phyloP scores from a whole-genome alignment of 2,329 filamentous ascomycete genomes.

The Venturia oleaginea region DNA sequence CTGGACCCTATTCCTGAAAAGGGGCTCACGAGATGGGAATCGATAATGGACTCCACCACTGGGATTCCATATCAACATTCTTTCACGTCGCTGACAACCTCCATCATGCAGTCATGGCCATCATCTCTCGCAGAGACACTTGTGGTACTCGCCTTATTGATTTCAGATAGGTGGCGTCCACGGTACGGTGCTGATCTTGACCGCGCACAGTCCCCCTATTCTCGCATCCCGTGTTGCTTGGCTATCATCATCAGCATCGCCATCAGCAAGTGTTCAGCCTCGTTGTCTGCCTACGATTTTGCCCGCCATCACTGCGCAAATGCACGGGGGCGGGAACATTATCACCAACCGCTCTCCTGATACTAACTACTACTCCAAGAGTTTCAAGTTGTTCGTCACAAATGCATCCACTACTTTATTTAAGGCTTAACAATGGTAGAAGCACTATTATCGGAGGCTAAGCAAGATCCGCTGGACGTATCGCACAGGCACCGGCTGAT shows the following conservation, averaged over 20 bases:
- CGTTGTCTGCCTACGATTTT: background rate
- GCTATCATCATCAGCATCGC: background rate
- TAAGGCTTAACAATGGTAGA: background rate
- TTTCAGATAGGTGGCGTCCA: background rate
- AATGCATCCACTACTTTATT: background rate
- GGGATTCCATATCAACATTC: too few relatives aligned
- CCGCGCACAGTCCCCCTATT: background rate
- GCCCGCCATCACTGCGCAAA: background rate
- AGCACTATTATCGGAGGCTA: background rate
- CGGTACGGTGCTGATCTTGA: background rate
- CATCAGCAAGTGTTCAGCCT: background rate
- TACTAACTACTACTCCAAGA: background rate
- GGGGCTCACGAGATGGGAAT: too few relatives aligned
- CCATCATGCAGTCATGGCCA: too few relatives aligned
- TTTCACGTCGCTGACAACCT: too few relatives aligned
- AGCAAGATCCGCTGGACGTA: background rate
- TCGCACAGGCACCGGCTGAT: background rate
- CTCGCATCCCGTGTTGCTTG: constrained; percentile 1
- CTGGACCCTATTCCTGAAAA: too few relatives aligned
- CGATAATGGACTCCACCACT: too few relatives aligned
- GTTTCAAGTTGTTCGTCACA: background rate
- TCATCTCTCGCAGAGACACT: too few relatives aligned
- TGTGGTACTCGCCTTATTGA: background rate
- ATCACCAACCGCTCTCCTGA: background rate
- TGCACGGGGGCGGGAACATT: too few relatives aligned